A percentile compares a stretch with the other conserved stretches of the same genome.
Evolutionary conservation across 805 yeast species (phyloP).

Genomic region (Saccharomycopsis sp.): DNA sequence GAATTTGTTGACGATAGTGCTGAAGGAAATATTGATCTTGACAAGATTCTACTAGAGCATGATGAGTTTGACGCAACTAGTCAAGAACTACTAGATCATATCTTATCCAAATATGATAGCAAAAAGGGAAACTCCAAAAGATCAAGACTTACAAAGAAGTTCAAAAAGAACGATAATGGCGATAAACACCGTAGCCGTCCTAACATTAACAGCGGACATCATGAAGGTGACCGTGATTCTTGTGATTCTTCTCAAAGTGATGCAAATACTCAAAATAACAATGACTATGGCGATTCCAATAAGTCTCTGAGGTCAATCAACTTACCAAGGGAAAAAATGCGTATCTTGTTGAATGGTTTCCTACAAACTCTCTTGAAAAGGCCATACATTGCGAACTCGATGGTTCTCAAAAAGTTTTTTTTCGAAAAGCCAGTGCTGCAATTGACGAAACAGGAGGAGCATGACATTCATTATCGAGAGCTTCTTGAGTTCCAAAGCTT

Average conservation of each 20-base stretch:
- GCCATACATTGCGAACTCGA: constrained; percentile 73
- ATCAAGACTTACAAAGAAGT: background rate
- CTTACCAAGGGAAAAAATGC: constrained; percentile 65
- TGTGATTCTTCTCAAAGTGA: background rate
- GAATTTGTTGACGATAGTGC: constrained; percentile 26
- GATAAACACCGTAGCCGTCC: background rate
- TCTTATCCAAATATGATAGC: constrained; percentile 5
- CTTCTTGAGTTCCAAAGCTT: constrained; percentile 55
- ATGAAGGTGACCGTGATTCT: background rate
- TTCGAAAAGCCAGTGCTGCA: constrained; percentile 31
- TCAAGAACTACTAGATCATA: constrained; percentile 6
- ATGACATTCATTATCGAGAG: constrained; percentile 53
- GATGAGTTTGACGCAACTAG: constrained; percentile 7
- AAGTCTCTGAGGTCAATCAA: constrained; percentile 18
- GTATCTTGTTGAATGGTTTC: constrained; percentile 74
- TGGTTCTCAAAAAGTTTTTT: constrained; percentile 55
- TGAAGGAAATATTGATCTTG: constrained; percentile 15
- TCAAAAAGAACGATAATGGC: background rate
- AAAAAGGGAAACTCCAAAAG: background rate
- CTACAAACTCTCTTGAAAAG: constrained; percentile 46
- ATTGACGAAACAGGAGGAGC: constrained; percentile 30
- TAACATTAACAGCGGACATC: background rate
- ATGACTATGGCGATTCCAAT: constrained; percentile 3
- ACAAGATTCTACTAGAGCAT: constrained; percentile 2
- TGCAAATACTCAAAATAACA: background rate